phyloP scores from a whole-genome alignment of 331 rosid genomes.

The Ulmus americana region DNA sequence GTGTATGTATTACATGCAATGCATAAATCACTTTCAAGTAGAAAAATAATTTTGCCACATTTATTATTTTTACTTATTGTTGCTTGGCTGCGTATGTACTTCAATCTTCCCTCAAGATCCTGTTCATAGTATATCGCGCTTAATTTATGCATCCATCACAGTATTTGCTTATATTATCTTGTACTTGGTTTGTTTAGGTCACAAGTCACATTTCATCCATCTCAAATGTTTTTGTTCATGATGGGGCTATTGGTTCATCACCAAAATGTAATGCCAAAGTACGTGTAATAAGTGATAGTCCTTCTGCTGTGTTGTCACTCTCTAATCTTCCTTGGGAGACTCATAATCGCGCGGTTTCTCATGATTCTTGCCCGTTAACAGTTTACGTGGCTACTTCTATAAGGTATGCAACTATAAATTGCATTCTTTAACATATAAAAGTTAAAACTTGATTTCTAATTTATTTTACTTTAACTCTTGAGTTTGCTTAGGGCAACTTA shows the following conservation, averaged over 20 bases:
- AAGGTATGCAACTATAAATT: conserved; percentile 19
- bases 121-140: neutral
- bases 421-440: neutral
- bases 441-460: neutral
- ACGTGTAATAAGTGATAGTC: conserved; percentile 39
- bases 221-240: conserved; percentile 44
- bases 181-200: conserved; percentile 26
- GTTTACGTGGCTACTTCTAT: conserved; percentile 36
- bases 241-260: conserved; percentile 39
- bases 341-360: conserved; percentile 34
- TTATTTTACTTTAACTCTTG: neutral
- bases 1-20: too few relatives aligned
- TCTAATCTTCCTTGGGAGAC: conserved; percentile 38
- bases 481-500: neutral
- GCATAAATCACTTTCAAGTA: too few relatives aligned
- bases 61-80: neutral
- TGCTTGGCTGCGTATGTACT: neutral
- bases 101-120: neutral
- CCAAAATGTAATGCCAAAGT: conserved; percentile 36
- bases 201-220: conserved; percentile 38
- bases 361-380: conserved; percentile 44
- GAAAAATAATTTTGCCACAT: neutral
- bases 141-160: neutral
- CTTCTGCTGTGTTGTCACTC: conserved; percentile 38
- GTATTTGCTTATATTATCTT: neutral